Percentiles rank a stretch among this genome's conserved stretches.
phyloP scores from a whole-genome alignment of 2,329 filamentous ascomycete genomes.

The Cordyceps farinosa region DNA sequence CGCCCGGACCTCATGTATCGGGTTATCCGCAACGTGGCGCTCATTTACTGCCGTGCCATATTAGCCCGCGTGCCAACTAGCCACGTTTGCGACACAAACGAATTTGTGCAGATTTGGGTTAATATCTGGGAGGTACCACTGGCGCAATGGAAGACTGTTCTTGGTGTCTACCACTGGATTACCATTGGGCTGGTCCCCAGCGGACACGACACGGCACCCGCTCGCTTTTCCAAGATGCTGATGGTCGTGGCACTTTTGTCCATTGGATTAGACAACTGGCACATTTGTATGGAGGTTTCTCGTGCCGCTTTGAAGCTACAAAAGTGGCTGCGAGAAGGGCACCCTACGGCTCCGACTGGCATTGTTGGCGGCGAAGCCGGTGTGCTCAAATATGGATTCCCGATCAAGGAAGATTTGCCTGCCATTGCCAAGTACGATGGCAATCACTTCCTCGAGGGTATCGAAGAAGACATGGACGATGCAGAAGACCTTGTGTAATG shows the following conservation, averaged over 20 bases:
- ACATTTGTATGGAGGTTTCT: conserved; percentile 38
- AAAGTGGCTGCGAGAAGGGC: conserved; percentile 38
- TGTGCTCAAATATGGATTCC: conserved; percentile 14
- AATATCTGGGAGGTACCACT: conserved; percentile 46
- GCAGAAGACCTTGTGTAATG: conserved; percentile 7
- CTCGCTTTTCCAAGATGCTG: conserved; percentile 45
- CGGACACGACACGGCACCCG: conserved; percentile 37
- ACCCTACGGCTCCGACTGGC: background rate
- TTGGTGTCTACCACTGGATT: conserved; percentile 49
- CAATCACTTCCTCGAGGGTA: conserved; percentile 13
- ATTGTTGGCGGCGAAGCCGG: conserved; percentile 16
- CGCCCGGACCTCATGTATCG: conserved; percentile 44
- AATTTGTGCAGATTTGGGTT: conserved; percentile 44
- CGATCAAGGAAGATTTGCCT: conserved; percentile 17
- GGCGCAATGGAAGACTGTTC: conserved; percentile 42
- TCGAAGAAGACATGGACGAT: conserved; percentile 16
- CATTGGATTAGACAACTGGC: conserved; percentile 48
- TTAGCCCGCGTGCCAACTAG: conserved; percentile 40
- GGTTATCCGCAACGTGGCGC: conserved; percentile 42
- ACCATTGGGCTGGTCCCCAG: conserved; percentile 40
- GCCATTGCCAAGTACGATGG: conserved; percentile 15
- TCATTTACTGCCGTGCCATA: conserved; percentile 48
- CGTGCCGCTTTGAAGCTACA: conserved; percentile 38
- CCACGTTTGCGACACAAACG: conserved; percentile 34
- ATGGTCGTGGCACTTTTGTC: conserved; percentile 42